A percentile compares a stretch with the other conserved stretches of the same genome.
phyloP scores from a whole-genome alignment of 345 rosid genomes.

The thale cress (Arabidopsis thaliana) region TAIR10.1 NC_003076.8:3841001-3841500 shows the following conservation, averaged over 20 bases:
- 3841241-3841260: background rate
- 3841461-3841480: slow-evolving; percentile 61
- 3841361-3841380: no score
- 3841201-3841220: no score
- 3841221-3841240: background rate
- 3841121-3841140: no score
- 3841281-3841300: no score
- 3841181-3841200: no score
- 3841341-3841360: no score
- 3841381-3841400: background rate
- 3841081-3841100: background rate
- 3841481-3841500: slow-evolving; percentile 41
- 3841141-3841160: no score
- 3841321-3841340: no score
- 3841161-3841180: no score
- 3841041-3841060: slow-evolving; percentile 57
- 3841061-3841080: slow-evolving; percentile 54
- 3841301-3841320: no score
- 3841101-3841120: background rate
- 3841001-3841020: background rate
- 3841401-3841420: background rate
- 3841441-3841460: slow-evolving; percentile 41
- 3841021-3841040: slow-evolving; percentile 28
- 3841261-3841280: no score
- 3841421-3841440: background rate